These are phyloP conservation scores for Bacidia rubella DNA, from an alignment of 495 filamentous ascomycete genomes.

Conservation along the genomic window DNA sequence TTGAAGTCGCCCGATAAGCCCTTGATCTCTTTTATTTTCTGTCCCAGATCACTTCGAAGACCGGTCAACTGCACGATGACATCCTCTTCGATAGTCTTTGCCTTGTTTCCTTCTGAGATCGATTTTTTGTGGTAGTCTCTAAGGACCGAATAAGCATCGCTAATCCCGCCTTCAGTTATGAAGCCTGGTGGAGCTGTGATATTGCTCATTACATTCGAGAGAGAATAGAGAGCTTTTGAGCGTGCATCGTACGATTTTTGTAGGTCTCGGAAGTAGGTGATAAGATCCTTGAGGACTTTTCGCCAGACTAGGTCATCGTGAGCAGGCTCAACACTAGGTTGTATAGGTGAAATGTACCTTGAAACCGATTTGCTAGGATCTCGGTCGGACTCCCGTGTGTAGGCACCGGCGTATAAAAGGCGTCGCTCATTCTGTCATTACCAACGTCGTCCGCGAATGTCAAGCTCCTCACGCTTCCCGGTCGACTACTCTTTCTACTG, in stretches of 20 bases:
- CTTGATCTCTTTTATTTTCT: conserved; percentile 98
- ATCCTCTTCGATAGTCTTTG: conserved; percentile 77
- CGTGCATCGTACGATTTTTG: conserved; percentile 81
- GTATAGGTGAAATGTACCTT: conserved; percentile 44
- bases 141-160: conserved; percentile 72
- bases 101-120: conserved; percentile 75
- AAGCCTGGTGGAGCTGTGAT: conserved; percentile 59
- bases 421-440: conserved; percentile 59
- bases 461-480: conserved; percentile 68
- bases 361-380: conserved; percentile 75
- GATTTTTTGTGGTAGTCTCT: conserved; percentile 69
- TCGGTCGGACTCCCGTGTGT: conserved; percentile 82
- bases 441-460: conserved; percentile 45
- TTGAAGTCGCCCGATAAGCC: conserved; percentile 86
- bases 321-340: background rate
- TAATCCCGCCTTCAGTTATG: conserved; percentile 63
- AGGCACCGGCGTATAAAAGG: conserved; percentile 78
- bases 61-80: conserved; percentile 79
- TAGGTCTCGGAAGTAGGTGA: conserved; percentile 87
- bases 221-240: conserved; percentile 67
- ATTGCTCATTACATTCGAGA: conserved; percentile 73
- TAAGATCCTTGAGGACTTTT: conserved; percentile 87
- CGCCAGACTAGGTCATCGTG: conserved; percentile 57
- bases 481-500: conserved; percentile 60
- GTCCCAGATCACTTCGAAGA: conserved; percentile 71